Base-by-base conservation (phyloP, 2,329 filamentous ascomycete species). In the Ceratocystis variospora region DNA sequence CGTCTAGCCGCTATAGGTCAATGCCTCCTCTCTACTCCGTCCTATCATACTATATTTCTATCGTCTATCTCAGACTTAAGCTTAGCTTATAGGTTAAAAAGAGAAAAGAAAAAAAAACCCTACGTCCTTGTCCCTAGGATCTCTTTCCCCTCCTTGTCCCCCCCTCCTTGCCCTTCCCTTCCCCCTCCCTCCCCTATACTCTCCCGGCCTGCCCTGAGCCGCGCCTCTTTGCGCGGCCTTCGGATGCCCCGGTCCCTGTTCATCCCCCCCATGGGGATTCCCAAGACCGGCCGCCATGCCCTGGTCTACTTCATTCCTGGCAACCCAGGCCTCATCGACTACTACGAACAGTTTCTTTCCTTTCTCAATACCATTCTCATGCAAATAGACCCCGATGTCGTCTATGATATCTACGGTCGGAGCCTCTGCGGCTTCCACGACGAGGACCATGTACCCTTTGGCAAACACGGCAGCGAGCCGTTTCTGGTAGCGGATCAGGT, bases 281-380 rank as follows among this genome's bases (percentile, higher is more conserved):
- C 69, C 22, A 61, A 63, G 7, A 66, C 70, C 61, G 66, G 68
- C 19, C 68, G 69, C 15, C 75, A 72, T 68, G 76, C 75, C 68
- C 80, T 91, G 62, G 76, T 92, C 70, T 90, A 85, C 76, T 87
- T 89, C 74, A 79, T 93, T 50, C 83, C 87, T 33, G 89, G 89
- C 22, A 93, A 93, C 70, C 89, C 89, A 4, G 89, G 89, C 4
- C 78, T 90, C 19, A 81, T 91, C 63, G 82, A 81, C 66, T 93
- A 89, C 79, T 93, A 93, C 74, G 77, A 76, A 67, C 79, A 82
- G 46, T 93, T 90, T 74, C 78, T 91, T 10, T 77, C 77, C 0
- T 77, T 79, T 15, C 76, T 91, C 1, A 78, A 83, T 59, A 73
- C 75, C 0, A 75, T 83, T 12, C 75, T 90, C 12, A 76, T 81